Conservation (phyloP, 805 yeast genomes). For the Teunomyces panamensis region DNA sequence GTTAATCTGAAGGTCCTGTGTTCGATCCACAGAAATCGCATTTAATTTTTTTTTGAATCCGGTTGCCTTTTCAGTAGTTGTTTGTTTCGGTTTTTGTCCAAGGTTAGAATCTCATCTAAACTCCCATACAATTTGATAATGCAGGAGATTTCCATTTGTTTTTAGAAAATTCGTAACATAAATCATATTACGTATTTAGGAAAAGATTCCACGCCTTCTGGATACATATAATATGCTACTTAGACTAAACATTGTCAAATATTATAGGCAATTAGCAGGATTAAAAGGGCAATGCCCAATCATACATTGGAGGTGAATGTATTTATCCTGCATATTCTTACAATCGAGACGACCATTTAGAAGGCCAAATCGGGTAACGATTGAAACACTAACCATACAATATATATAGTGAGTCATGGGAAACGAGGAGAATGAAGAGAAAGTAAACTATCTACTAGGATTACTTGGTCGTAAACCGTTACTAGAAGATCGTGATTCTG, state of each 20-base stretch:
- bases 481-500: slow-evolving; percentile 12
- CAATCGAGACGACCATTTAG: background rate
- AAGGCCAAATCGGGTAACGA: background rate
- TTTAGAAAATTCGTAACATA: no score
- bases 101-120: no score
- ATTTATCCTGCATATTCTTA: background rate
- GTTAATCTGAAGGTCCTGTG: slow-evolving; percentile 80
- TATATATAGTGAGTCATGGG: background rate
- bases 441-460: slow-evolving; percentile 5
- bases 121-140: no score
- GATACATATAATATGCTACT: no score
- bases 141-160: no score
- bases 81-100: no score
- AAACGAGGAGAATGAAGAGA: slow-evolving; percentile 6
- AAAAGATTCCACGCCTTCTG: no score
- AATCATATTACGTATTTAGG: no score
- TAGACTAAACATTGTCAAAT: background rate
- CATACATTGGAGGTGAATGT: background rate
- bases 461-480: background rate
- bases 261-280: background rate
- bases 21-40: slow-evolving; percentile 81
- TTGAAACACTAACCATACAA: slow-evolving; percentile 22
- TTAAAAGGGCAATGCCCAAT: background rate
- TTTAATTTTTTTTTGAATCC: slow-evolving; percentile 11
- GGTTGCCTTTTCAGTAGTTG: background rate